Percentiles rank a stretch among this genome's conserved stretches.
Evolutionary conservation across 2,329 filamentous ascomycete genomes (phyloP).

Genomic region (Venturia nashicola): DNA sequence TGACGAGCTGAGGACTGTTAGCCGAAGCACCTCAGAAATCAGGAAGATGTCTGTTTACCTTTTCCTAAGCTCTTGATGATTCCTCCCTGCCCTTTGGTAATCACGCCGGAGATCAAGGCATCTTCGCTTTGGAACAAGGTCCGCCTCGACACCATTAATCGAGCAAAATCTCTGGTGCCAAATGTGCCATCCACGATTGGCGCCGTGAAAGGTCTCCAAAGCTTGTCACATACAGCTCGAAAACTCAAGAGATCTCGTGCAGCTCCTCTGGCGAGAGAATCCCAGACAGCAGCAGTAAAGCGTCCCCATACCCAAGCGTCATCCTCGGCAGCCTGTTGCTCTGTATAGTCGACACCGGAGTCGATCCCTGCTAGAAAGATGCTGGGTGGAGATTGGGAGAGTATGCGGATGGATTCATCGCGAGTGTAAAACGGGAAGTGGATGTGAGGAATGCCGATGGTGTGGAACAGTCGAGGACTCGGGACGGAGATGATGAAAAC

Average conservation of each 20-base stretch:
- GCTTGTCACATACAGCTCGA: slow-evolving; percentile 51
- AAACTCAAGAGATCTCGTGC: slow-evolving; percentile 69
- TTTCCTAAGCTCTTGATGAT: not conserved
- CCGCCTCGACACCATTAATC: slow-evolving; percentile 61
- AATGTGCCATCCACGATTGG: slow-evolving; percentile 66
- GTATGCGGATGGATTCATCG: slow-evolving; percentile 63
- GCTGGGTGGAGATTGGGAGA: slow-evolving; percentile 44
- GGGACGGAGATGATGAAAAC: slow-evolving; percentile 67
- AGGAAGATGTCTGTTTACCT: slow-evolving; percentile 4
- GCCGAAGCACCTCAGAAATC: slow-evolving; percentile 11
- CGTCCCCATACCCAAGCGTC: slow-evolving; percentile 63
- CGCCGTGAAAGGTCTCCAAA: slow-evolving; percentile 77
- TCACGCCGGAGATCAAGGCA: slow-evolving; percentile 49
- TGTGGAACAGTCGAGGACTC: slow-evolving; percentile 55
- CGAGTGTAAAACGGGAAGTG: slow-evolving; percentile 79
- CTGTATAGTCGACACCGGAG: slow-evolving; percentile 35
- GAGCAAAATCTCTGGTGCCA: slow-evolving; percentile 68
- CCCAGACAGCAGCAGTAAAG: slow-evolving; percentile 76
- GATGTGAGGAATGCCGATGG: slow-evolving; percentile 60
- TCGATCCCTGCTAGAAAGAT: slow-evolving; percentile 33
- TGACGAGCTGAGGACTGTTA: slow-evolving; percentile 17
- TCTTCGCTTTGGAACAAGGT: slow-evolving; percentile 60
- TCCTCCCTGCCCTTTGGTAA: not conserved
- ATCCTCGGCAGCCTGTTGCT: slow-evolving; percentile 39
- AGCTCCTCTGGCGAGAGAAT: slow-evolving; percentile 69